A percentile compares a stretch with the other conserved stretches of the same genome.
phyloP scores from a whole-genome alignment of 306 rosid genomes.

The Datisca glomerata region DNA sequence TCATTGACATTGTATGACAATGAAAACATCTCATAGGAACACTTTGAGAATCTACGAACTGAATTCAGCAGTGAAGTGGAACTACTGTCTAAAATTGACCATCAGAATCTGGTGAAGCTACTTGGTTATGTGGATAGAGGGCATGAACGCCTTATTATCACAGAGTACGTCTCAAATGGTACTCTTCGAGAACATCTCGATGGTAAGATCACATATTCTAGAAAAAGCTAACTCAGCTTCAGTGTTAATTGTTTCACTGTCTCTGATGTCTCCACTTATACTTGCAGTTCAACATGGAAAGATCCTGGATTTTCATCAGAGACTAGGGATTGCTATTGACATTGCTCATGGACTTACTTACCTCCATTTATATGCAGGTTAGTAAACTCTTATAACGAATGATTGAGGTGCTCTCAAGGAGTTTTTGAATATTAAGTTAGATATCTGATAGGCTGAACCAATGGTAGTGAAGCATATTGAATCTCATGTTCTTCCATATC shows the following conservation, averaged over 20 bases:
- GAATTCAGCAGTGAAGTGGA: slow-evolving; percentile 86
- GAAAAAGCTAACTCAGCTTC: neutral
- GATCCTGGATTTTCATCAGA: slow-evolving; percentile 85
- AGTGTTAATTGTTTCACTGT: slow-evolving; percentile 9
- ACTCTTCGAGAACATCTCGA: slow-evolving; percentile 94
- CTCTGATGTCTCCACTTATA: slow-evolving; percentile 11
- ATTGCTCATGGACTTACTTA: slow-evolving; percentile 96
- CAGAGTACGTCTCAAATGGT: slow-evolving; percentile 83
- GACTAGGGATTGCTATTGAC: slow-evolving; percentile 91
- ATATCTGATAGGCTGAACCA: too few relatives aligned
- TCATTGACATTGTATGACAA: too few relatives aligned
- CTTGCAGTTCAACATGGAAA: slow-evolving; percentile 64
- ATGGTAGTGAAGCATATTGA: too few relatives aligned
- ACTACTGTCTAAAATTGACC: slow-evolving; percentile 91
- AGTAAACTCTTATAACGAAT: slow-evolving; percentile 13
- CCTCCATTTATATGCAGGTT: slow-evolving; percentile 86
- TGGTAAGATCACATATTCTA: slow-evolving; percentile 37
- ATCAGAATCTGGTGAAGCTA: slow-evolving; percentile 86
- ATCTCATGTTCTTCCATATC: too few relatives aligned
- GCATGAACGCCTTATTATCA: slow-evolving; percentile 76
- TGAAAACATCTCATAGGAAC: slow-evolving; percentile 53
- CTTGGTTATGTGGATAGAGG: slow-evolving; percentile 76
- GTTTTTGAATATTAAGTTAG: too few relatives aligned
- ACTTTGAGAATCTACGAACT: slow-evolving; percentile 55
- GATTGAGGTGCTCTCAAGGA: too few relatives aligned